phyloP scores from a whole-genome alignment of 768 basidiomycete species.

The Tylopilus sp. region DNA sequence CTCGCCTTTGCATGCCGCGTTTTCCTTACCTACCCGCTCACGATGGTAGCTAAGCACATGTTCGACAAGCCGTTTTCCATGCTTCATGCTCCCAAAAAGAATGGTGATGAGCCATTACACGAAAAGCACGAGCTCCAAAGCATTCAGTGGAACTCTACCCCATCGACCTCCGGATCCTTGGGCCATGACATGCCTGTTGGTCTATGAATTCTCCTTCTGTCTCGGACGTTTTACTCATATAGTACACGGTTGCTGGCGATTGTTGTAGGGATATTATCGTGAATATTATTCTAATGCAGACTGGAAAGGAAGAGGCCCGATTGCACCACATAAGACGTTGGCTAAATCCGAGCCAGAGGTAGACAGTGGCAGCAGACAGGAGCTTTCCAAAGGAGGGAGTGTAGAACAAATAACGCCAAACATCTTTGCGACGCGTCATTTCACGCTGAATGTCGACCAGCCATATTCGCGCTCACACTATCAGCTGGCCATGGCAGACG shows the following conservation, averaged over 20 bases:
- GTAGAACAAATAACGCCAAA: slow-evolving; percentile 39
- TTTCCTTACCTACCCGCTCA: slow-evolving; percentile 48
- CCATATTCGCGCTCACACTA: slow-evolving; percentile 39
- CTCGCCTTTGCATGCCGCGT: slow-evolving; percentile 47
- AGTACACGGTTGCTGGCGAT: slow-evolving; percentile 44
- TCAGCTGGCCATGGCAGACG: slow-evolving; percentile 65
- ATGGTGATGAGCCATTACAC: slow-evolving; percentile 25
- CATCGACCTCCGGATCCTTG: slow-evolving; percentile 27
- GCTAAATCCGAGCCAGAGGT: too few species aligned
- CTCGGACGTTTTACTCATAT: slow-evolving; percentile 39
- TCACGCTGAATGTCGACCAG: slow-evolving; percentile 27
- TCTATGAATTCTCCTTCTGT: slow-evolving; percentile 44
- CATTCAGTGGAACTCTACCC: slow-evolving; percentile 20
- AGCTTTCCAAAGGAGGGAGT: slow-evolving; percentile 17
- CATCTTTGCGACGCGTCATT: slow-evolving; percentile 64
- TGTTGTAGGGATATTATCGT: slow-evolving; percentile 41
- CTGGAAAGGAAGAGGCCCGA: slow-evolving; percentile 25
- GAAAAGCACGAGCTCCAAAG: slow-evolving; percentile 31
- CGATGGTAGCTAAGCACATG: slow-evolving; percentile 41
- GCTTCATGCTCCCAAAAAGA: slow-evolving; percentile 29
- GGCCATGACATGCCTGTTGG: slow-evolving; percentile 42
- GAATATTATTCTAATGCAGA: slow-evolving; percentile 35
- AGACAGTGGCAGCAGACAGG: slow-evolving; percentile 19
- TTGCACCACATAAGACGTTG: slow-evolving; percentile 27
- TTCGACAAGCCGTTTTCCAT: slow-evolving; percentile 35